These are phyloP conservation scores for Cercophora newfieldiana DNA, from an alignment of 495 filamentous ascomycete genomes.

Conservation along the genomic window DNA sequence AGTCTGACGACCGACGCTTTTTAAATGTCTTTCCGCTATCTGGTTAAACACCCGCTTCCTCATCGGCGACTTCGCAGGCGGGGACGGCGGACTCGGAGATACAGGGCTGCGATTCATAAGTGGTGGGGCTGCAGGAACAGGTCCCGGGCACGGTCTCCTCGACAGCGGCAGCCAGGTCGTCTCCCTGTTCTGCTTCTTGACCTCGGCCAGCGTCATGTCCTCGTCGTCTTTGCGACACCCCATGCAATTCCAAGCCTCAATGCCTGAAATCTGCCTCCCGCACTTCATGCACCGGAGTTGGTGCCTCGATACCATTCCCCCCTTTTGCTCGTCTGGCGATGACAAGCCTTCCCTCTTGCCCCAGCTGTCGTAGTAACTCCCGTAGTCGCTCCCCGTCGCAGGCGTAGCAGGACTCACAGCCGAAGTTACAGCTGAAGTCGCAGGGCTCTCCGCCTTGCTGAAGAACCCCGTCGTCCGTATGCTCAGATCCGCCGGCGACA, in stretches of 20 bases:
- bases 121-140: too few species aligned
- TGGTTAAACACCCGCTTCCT: not conserved
- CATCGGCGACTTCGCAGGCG: slow-evolving; percentile 17
- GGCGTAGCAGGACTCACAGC: too few species aligned
- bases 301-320: too few species aligned
- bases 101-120: too few species aligned
- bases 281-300: too few species aligned
- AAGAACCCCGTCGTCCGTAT: not conserved
- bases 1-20: not conserved
- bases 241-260: not conserved
- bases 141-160: too few species aligned
- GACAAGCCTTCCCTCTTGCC: too few species aligned
- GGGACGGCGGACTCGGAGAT: slow-evolving; percentile 4
- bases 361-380: too few species aligned
- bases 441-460: not conserved
- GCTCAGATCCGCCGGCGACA: not conserved
- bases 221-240: not conserved
- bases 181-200: not conserved
- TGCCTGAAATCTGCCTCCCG: too few species aligned
- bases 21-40: not conserved
- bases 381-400: not conserved
- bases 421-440: too few species aligned
- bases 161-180: not conserved
- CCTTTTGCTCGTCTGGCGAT: not conserved
- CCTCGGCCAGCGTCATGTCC: too few species aligned